Percentiles rank a stretch among this genome's conserved stretches.
Conservation (phyloP, 345 rosid species). For the Syzygium aqueum region DNA sequence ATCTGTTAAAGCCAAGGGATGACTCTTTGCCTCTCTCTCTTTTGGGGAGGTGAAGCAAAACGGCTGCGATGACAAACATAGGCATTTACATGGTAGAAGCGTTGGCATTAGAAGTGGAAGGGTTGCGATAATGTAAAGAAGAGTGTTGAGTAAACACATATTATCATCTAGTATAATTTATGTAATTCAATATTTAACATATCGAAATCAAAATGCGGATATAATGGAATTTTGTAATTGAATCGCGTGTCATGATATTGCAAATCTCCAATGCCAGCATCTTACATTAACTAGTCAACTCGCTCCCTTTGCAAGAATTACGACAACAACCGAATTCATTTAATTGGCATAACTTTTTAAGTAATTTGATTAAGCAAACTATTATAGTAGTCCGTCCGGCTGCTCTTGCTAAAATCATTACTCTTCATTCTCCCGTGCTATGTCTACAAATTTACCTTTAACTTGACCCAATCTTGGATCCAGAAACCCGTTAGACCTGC, state of each 20-base stretch:
- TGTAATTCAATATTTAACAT: not conserved
- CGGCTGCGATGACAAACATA: not conserved
- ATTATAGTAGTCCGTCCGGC: too few species aligned
- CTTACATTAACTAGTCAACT: not conserved
- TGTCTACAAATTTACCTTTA: not conserved
- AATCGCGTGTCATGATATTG: not conserved
- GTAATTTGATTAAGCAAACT: not conserved
- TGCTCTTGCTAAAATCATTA: too few species aligned
- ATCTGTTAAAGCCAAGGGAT: not conserved
- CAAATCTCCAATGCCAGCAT: not conserved
- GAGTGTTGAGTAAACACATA: not conserved
- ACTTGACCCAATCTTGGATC: not conserved
- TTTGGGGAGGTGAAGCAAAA: not conserved
- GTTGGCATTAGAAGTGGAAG: not conserved
- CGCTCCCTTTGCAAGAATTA: not conserved
- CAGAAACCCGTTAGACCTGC: not conserved
- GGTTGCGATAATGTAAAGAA: not conserved
- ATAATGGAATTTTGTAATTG: not conserved
- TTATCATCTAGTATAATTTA: not conserved
- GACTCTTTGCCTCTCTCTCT: not conserved
- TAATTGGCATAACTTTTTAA: not conserved
- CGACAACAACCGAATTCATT: not conserved
- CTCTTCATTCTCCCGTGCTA: not conserved
- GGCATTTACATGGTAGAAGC: not conserved
- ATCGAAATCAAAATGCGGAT: fast-evolving